A percentile compares a stretch with the other conserved stretches of the same genome.
These are phyloP conservation scores for Pterocarpus santalinus DNA, from an alignment of 306 rosid genomes.

Conservation along the genomic window DNA sequence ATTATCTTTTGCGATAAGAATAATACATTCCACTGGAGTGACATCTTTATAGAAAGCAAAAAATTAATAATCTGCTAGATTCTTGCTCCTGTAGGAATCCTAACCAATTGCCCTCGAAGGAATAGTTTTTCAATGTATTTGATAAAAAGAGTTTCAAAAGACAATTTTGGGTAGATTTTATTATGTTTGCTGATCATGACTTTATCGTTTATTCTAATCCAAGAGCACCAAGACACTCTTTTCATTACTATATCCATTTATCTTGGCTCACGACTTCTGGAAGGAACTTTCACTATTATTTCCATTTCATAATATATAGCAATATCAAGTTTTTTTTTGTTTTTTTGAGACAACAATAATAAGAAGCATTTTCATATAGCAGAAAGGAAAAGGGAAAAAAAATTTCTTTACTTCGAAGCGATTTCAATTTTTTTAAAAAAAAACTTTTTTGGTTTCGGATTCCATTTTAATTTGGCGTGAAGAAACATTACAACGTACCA, in stretches of 20 bases:
- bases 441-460: background rate
- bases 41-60: background rate
- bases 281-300: background rate
- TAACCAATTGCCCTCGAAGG: background rate
- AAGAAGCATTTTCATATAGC: too few relatives aligned
- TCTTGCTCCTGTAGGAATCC: background rate
- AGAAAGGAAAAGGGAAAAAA: background rate
- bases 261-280: background rate
- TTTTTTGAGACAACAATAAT: too few relatives aligned
- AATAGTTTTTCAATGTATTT: background rate
- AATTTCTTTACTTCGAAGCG: background rate
- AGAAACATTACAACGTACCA: background rate
- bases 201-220: background rate
- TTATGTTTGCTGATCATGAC: background rate
- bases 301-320: background rate
- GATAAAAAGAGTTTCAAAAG: background rate
- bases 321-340: too few relatives aligned
- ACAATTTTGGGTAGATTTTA: background rate
- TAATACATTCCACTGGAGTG: background rate
- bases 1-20: background rate
- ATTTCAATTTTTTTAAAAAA: background rate
- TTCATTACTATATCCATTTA: background rate
- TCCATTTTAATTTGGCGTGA: conserved; percentile 5
- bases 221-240: too few relatives aligned
- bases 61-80: background rate